Percentiles rank a stretch among this genome's conserved stretches.
phyloP scores from a whole-genome alignment of 1,284 basidiomycete species.

The Boletus semigastroideus region DNA sequence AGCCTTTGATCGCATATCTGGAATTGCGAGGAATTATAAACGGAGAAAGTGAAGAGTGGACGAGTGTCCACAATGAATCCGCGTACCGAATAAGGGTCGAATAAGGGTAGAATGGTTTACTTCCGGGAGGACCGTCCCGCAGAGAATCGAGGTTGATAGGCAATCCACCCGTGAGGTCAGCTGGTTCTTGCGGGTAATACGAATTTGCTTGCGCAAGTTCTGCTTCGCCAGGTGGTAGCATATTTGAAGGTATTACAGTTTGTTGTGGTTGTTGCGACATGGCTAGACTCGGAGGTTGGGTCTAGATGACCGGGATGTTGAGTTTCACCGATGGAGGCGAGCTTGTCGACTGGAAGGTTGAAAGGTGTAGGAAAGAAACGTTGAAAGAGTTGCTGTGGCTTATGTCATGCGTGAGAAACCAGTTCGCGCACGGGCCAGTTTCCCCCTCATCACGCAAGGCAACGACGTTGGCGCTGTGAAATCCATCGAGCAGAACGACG shows the following conservation, averaged over 20 bases:
- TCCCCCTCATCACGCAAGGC: constrained; percentile 22
- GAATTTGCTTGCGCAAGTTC: constrained; percentile 53
- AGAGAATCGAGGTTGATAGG: constrained; percentile 82
- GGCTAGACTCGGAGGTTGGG: constrained; percentile 11
- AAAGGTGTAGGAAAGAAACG: constrained; percentile 36
- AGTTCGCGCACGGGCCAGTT: constrained; percentile 37
- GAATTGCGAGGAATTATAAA: constrained; percentile 8
- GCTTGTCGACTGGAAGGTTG: constrained; percentile 30
- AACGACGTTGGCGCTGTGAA: constrained; percentile 12
- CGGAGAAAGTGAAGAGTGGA: neutral
- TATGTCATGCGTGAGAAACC: constrained; percentile 43
- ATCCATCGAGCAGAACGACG: constrained; percentile 22
- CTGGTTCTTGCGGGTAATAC: constrained; percentile 70
- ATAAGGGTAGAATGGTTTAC: constrained; percentile 84
- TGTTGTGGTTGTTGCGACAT: constrained; percentile 41
- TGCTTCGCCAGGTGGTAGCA: constrained; percentile 40
- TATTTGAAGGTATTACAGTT: constrained; percentile 45
- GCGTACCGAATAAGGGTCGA: constrained; percentile 80
- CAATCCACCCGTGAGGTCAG: constrained; percentile 74
- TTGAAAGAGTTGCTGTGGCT: constrained; percentile 35
- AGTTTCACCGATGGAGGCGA: constrained; percentile 17
- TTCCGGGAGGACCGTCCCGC: constrained; percentile 77
- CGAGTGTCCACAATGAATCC: constrained; percentile 1
- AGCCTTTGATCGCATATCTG: constrained; percentile 85
- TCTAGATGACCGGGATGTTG: constrained; percentile 10